Conservation (phyloP, 306 rosid genomes). For the Vigna reflexopilosa region DNA sequence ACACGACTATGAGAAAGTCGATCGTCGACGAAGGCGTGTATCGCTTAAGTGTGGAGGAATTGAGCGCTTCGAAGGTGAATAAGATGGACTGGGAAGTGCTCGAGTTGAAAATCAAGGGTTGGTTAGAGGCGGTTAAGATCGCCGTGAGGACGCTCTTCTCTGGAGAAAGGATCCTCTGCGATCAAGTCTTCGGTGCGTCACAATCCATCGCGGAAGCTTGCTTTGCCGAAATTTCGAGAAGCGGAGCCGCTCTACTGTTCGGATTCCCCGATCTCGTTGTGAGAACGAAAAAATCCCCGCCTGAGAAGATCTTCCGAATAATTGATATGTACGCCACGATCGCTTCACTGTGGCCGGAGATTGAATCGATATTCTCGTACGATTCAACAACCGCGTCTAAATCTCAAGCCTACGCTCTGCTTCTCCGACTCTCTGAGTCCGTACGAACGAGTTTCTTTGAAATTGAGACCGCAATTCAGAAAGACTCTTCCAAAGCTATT, state of each 20-base stretch:
- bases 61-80: neutral
- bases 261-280: constrained; percentile 18
- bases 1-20: constrained; percentile 16
- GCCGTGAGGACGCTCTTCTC: constrained; percentile 23
- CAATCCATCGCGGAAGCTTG: constrained; percentile 1
- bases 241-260: neutral
- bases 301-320: neutral
- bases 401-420: constrained; percentile 3
- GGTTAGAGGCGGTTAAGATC: constrained; percentile 30
- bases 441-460: neutral
- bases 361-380: constrained; percentile 20
- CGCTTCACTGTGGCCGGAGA: constrained; percentile 18
- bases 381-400: neutral
- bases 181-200: neutral
- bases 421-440: constrained; percentile 8
- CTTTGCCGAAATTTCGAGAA: constrained; percentile 21
- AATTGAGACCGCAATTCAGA: neutral
- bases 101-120: constrained; percentile 7
- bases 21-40: constrained; percentile 19
- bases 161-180: constrained; percentile 25
- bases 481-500: constrained; percentile 24
- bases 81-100: constrained; percentile 11
- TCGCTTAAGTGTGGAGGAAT: constrained; percentile 10
- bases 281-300: neutral
- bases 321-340: constrained; percentile 18